Evolutionary conservation across 495 filamentous ascomycete genomes (phyloP), one percentile per base, ranked within the genome.

Genomic region (Daldinia childiae): DNA sequence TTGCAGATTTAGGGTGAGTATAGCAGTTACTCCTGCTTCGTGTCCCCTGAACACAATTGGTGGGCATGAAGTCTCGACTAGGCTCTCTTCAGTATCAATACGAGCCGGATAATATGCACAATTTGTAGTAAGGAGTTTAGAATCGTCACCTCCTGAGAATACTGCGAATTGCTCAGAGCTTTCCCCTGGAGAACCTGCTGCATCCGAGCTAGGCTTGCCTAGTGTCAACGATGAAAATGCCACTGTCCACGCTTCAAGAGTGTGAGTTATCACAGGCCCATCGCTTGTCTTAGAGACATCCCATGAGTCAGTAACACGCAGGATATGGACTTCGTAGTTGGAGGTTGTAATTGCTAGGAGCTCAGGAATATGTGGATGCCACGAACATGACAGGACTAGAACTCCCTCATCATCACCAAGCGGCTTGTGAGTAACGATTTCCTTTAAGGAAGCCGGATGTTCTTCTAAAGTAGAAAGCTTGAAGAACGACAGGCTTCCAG

Each of bases 11-110:
- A 93, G 72, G 0, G 93, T 91, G 32, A 98, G 76, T 62, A 99
- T 95, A 1, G 93, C 88, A 0, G 95, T 98, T 2, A 99, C 93
- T 4, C 95, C 95, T 12, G 94, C 93, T 15, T 83, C 84, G 72
- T 98, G 95, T 30, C 84, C 83, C 61, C 79, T 87, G 58, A 87
- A 34, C 50, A 64, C 62, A 34, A 79, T 34, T 24, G 68, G 68
- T 27, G 83, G 60, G 76, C 80, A 43, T 77, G 70, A 21, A 66
- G 73, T 38, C 72, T 82, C 59, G 76, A 86, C 77, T 5, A 73
- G 78, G 45, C 66, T 50, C n/a, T 63, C 58, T 54, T 51, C 26
- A 41, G 30, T 55, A 57, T 68, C 54, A 27, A 29, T 36, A 1
- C 32, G 64, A 11, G 56, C 27, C 3, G 41, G 30, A 51, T 66